Conservation (phyloP, 2,329 filamentous ascomycete species). For the Alternaria panax region DNA sequence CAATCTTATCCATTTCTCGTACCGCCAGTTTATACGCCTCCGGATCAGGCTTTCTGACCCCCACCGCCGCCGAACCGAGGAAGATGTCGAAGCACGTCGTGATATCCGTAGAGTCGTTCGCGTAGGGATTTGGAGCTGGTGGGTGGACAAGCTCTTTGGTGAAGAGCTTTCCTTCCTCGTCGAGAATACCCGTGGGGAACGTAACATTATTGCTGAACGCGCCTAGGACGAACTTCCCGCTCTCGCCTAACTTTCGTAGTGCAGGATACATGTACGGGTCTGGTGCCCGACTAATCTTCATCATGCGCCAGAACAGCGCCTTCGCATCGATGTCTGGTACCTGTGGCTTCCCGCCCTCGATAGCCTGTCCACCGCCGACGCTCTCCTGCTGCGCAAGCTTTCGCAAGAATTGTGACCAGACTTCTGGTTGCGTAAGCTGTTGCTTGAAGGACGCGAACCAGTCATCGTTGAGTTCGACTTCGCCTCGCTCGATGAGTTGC, state of each 20-base stretch:
- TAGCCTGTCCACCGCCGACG: constrained; percentile 41
- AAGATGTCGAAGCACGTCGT: constrained; percentile 82
- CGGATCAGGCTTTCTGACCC: constrained; percentile 85
- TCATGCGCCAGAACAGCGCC: constrained; percentile 90
- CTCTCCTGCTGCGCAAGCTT: constrained; percentile 33
- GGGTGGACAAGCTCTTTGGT: constrained; percentile 45
- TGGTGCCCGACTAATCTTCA: constrained; percentile 72
- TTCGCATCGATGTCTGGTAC: constrained; percentile 78
- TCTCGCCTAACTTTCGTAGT: constrained; percentile 69
- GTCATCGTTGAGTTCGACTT: constrained; percentile 73
- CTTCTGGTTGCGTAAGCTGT: constrained; percentile 71
- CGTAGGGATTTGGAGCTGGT: constrained; percentile 29
- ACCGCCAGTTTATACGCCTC: constrained; percentile 81
- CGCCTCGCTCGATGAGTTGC: constrained; percentile 87
- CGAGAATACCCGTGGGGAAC: constrained; percentile 77
- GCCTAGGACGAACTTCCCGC: constrained; percentile 61
- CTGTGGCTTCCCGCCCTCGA: constrained; percentile 56
- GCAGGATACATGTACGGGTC: constrained; percentile 93
- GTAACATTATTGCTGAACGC: constrained; percentile 91
- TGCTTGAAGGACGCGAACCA: constrained; percentile 80
- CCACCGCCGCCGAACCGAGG: constrained; percentile 83
- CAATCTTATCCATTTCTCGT: constrained; percentile 68
- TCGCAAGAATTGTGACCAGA: constrained; percentile 71
- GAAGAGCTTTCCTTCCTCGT: constrained; percentile 60
- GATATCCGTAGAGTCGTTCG: constrained; percentile 58